A percentile compares a stretch with the other conserved stretches of the same genome.
phyloP scores from a whole-genome alignment of 148 eudicot species.

The Arbutus unedo region DNA sequence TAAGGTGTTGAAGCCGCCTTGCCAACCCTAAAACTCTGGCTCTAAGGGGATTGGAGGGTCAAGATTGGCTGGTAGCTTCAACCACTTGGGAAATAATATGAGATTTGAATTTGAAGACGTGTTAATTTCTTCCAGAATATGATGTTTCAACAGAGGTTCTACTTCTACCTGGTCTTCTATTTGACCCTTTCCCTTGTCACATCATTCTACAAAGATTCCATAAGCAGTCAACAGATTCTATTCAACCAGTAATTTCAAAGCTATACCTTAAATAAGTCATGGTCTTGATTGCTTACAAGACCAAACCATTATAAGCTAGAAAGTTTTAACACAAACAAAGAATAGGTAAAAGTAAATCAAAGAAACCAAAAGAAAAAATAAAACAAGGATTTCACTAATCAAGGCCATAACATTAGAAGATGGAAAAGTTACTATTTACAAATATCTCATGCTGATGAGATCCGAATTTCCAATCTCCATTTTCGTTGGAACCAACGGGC shows the following conservation, averaged over 20 bases:
- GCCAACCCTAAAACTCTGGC: background rate
- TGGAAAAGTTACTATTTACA: constrained; percentile 8
- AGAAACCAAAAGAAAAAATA: background rate
- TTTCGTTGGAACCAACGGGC: constrained; percentile 13
- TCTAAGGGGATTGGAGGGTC: background rate
- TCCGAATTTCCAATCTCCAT: background rate
- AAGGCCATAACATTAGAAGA: background rate
- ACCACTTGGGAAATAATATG: background rate
- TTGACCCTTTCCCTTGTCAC: background rate
- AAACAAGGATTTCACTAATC: background rate
- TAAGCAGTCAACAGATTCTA: background rate
- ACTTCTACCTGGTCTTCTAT: background rate
- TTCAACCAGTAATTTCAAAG: background rate
- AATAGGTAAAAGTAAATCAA: background rate
- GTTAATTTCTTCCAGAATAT: background rate
- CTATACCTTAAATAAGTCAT: too few relatives aligned
- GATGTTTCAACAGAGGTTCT: background rate
- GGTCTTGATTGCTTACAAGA: too few relatives aligned
- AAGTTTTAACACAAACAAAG: background rate
- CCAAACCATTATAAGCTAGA: background rate
- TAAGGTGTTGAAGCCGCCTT: constrained; percentile 3
- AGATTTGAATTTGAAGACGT: background rate
- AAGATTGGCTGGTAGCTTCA: background rate
- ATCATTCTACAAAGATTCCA: background rate
- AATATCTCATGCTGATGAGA: background rate